phyloP scores from a whole-genome alignment of 139 green algal species.

The Nannochloris sp. region DNA sequence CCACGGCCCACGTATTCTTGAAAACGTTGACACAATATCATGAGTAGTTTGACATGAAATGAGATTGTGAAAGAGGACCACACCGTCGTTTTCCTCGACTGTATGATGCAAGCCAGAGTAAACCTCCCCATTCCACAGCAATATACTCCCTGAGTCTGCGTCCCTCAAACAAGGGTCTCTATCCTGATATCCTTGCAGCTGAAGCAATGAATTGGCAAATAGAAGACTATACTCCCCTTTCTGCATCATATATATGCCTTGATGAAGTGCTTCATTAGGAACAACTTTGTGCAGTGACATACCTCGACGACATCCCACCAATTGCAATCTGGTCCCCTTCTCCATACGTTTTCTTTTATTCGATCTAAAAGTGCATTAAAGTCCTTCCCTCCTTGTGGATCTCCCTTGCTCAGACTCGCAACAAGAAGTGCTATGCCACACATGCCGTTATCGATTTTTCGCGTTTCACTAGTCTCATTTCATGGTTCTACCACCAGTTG shows the following conservation, averaged over 20 bases:
- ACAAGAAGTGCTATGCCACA: no score
- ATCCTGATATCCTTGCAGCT: constrained; percentile 41
- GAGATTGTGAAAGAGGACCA: constrained; percentile 35
- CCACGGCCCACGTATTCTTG: constrained; percentile 64
- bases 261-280: not conserved
- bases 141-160: constrained; percentile 32
- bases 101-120: constrained; percentile 45
- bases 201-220: constrained; percentile 50
- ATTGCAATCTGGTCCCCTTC: no score
- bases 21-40: constrained; percentile 26
- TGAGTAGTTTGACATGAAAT: not conserved
- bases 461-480: no score
- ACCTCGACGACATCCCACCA: no score
- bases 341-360: no score
- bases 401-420: no score
- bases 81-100: constrained; percentile 38
- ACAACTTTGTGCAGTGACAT: no score
- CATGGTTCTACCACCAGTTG: no score
- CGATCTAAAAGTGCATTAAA: no score
- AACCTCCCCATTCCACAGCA: constrained; percentile 72
- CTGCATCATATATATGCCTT: not conserved
- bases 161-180: constrained; percentile 9
- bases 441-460: no score
- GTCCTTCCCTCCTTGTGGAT: no score
- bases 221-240: constrained; percentile 1